Conservation (phyloP, 2,329 filamentous ascomycete species). For the Claviceps fusiformis region DNA sequence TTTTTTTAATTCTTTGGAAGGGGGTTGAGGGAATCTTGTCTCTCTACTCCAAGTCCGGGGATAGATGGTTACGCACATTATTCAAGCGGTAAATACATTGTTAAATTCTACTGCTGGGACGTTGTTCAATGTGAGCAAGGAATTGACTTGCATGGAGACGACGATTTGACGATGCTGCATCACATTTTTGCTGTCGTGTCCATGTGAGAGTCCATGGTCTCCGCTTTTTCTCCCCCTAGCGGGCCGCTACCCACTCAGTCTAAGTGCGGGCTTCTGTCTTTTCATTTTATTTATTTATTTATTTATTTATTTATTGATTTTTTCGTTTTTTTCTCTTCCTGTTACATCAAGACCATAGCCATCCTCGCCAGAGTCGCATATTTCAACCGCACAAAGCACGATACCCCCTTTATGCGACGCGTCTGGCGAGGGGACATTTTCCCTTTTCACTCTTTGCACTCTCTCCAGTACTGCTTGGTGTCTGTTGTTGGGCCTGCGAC, state of each 20-base stretch:
- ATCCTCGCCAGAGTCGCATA: no score
- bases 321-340: not conserved
- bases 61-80: not conserved
- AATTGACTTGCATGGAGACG: not conserved
- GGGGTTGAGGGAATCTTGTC: constrained; percentile 9
- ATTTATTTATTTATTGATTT: no score
- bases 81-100: constrained; percentile 1
- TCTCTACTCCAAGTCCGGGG: not conserved
- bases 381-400: not conserved
- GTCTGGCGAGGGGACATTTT: not conserved
- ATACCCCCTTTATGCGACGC: constrained; percentile 1
- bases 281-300: not conserved
- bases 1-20: no score
- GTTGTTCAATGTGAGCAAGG: no score
- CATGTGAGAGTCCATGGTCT: not conserved
- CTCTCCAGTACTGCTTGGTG: not conserved
- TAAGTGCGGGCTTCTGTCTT: no score
- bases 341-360: not conserved
- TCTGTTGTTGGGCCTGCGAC: not conserved
- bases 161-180: no score
- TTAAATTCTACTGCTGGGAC: not conserved
- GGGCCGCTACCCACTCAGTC: not conserved
- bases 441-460: not conserved
- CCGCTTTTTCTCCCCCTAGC: not conserved
- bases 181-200: not conserved